These are phyloP conservation scores for Mycosarcoma mackinlayi DNA, from an alignment of 1,284 basidiomycete genomes.

Conservation along the genomic window DNA sequence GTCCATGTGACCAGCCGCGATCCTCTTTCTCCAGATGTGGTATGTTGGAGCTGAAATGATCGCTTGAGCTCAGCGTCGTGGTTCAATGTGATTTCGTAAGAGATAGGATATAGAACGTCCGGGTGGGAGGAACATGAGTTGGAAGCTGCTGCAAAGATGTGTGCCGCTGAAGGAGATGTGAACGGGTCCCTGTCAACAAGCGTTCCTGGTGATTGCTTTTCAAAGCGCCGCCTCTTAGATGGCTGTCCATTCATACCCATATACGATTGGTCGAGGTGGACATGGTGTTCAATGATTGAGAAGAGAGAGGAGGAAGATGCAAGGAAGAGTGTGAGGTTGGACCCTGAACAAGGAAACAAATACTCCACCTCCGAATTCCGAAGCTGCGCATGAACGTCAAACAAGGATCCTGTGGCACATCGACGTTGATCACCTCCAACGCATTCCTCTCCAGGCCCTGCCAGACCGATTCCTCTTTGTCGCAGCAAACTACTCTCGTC, in stretches of 20 bases:
- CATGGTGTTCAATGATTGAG: too few relatives aligned
- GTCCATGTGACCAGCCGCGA: conserved; percentile 29
- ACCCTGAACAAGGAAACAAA: conserved; percentile 3
- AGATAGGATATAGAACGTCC: conserved; percentile 6
- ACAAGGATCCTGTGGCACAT: too few relatives aligned
- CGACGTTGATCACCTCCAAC: conserved; percentile 1
- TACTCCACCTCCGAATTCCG: conserved; percentile 41
- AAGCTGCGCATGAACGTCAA: neutral
- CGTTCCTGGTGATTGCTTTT: too few relatives aligned
- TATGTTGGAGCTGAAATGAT: conserved; percentile 5
- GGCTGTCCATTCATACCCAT: conserved; percentile 17
- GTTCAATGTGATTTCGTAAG: conserved; percentile 32
- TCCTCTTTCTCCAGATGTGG: neutral
- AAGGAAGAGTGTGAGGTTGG: neutral
- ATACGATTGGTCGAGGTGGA: too few relatives aligned
- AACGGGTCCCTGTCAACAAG: too few relatives aligned
- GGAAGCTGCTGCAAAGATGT: conserved; percentile 16
- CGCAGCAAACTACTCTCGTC: too few relatives aligned
- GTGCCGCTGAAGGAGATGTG: neutral
- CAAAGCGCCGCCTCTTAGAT: conserved; percentile 11
- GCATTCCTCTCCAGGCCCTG: too few relatives aligned
- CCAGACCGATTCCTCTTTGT: too few relatives aligned
- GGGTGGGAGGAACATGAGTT: neutral
- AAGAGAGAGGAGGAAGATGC: neutral
- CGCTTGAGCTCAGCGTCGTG: conserved; percentile 13